A percentile compares a stretch with the other conserved stretches of the same genome.
These are phyloP conservation scores for Acacia crassicarpa DNA, from an alignment of 306 rosid genomes.

Conservation along the genomic window DNA sequence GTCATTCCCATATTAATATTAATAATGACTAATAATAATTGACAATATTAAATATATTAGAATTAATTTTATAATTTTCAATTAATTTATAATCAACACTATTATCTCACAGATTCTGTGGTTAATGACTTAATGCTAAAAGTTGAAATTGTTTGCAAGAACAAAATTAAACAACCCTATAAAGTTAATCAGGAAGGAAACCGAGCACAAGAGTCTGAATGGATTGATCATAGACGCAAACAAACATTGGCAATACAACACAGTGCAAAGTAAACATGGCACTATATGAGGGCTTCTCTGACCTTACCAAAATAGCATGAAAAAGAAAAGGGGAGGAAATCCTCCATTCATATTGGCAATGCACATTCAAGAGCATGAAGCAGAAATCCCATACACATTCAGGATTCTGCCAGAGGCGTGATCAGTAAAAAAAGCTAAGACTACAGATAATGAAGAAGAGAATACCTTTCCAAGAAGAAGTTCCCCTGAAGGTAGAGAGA, in stretches of 20 bases:
- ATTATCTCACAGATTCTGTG: not conserved
- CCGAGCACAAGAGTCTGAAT: not conserved
- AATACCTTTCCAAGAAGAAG: slow-evolving; percentile 97
- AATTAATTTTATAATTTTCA: no score
- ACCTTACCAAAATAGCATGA: not conserved
- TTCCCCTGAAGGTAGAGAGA: slow-evolving; percentile 93
- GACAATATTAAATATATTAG: no score
- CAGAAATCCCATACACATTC: not conserved
- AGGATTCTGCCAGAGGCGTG: not conserved
- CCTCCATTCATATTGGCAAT: slow-evolving; percentile 7
- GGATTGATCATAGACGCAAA: not conserved
- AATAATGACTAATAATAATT: not conserved
- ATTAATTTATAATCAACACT: not conserved
- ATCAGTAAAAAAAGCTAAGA: not conserved
- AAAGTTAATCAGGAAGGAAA: not conserved
- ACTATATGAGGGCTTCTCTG: not conserved
- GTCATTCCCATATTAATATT: not conserved
- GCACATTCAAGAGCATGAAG: not conserved
- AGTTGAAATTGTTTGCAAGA: not conserved
- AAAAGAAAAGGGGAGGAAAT: not conserved
- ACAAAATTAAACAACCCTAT: not conserved
- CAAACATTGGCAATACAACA: not conserved
- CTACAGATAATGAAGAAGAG: not conserved
- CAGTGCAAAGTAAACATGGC: not conserved
- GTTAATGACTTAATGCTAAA: not conserved